Percentiles rank a stretch among this genome's conserved stretches.
phyloP scores from a whole-genome alignment of 331 rosid genomes.

The Rhamnella rubrinervis region DNA sequence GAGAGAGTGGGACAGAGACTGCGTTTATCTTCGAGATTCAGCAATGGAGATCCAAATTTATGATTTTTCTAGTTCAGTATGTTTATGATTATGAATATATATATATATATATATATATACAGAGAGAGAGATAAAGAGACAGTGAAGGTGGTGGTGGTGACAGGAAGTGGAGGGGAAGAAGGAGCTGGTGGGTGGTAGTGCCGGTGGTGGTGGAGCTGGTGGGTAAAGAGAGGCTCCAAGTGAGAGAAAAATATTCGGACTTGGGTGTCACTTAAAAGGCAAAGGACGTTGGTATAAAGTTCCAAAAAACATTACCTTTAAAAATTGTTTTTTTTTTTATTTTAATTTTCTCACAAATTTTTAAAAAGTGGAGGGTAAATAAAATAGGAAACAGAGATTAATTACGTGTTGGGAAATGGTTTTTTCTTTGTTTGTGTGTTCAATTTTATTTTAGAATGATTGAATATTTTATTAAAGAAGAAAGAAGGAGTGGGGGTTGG shows the following conservation, averaged over 20 bases:
- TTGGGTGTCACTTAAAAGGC: constrained; percentile 56
- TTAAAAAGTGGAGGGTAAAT: background rate
- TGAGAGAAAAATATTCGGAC: constrained; percentile 50
- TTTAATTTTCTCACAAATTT: background rate
- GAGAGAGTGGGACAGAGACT: constrained; percentile 3
- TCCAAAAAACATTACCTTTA: constrained; percentile 29
- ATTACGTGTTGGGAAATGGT: background rate
- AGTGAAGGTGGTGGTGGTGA: constrained; percentile 22
- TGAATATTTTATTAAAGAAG: background rate
- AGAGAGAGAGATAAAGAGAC: background rate
- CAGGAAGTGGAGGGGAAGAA: constrained; percentile 7
- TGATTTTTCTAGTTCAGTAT: constrained; percentile 4
- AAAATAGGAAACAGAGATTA: background rate
- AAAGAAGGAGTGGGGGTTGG: background rate
- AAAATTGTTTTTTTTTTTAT: background rate
- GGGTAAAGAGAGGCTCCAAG: constrained; percentile 26
- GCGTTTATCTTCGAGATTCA: constrained; percentile 11
- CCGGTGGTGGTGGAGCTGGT: constrained; percentile 29
- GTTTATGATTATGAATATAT: background rate
- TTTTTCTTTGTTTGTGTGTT: background rate
- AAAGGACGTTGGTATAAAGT: constrained; percentile 44
- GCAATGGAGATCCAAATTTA: constrained; percentile 39
- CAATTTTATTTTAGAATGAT: background rate
- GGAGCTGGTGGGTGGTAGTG: constrained; percentile 23
- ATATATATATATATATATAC: background rate